Conservation (phyloP, 1,284 basidiomycete genomes). For the Mrakiaceae sp. region DNA sequence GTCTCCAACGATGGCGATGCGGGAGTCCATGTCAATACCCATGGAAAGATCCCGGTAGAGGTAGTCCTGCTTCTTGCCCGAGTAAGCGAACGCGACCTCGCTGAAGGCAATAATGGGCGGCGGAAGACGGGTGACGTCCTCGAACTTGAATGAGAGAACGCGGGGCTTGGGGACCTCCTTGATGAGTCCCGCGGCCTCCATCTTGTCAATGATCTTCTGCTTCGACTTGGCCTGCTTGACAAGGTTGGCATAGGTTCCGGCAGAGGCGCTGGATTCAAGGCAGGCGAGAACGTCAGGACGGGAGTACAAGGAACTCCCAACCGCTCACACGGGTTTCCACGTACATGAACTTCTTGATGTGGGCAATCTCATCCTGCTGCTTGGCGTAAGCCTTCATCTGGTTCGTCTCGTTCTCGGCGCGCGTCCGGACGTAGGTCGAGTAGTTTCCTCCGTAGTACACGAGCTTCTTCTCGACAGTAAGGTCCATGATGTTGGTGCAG, state of each 20-base stretch:
- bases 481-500: conserved; percentile 96
- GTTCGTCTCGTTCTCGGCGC: conserved; percentile 94
- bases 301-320: not conserved
- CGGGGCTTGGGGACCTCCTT: conserved; percentile 71
- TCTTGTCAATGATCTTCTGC: conserved; percentile 99
- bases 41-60: conserved; percentile 81
- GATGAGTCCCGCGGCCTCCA: conserved; percentile 97
- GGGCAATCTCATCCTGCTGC: conserved; percentile 95
- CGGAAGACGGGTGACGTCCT: conserved; percentile 84
- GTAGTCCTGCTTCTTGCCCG: conserved; percentile 74
- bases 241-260: conserved; percentile 97
- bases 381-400: conserved; percentile 98
- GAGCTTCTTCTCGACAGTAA: conserved; percentile 52
- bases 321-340: conserved; percentile 1
- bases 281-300: not conserved
- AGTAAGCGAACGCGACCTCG: conserved; percentile 90
- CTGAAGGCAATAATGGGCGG: conserved; percentile 96
- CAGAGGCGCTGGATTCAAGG: conserved; percentile 63
- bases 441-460: conserved; percentile 96
- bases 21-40: conserved; percentile 65
- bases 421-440: conserved; percentile 90
- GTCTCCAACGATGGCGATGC: conserved; percentile 88
- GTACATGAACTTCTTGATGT: conserved; percentile 76
- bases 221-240: conserved; percentile 99
- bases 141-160: conserved; percentile 85